Base-by-base conservation (phyloP, 805 yeast species). In the Zygosaccharomyces bisporus region DNA sequence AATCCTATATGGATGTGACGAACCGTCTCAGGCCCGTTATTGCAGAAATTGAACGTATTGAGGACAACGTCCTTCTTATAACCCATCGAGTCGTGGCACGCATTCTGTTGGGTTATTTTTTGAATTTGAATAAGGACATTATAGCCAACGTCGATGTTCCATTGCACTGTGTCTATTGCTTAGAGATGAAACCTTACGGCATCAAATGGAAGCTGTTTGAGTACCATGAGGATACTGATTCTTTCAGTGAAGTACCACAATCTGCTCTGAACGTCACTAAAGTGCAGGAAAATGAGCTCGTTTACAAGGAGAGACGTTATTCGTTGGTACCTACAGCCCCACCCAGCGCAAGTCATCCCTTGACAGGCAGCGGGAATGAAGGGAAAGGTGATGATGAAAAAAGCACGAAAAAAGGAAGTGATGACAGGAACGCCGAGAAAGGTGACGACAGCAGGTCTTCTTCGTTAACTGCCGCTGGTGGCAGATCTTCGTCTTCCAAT, bases 141-240 rank as follows among this genome's bases (percentile, higher is more conserved):
- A 86, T 91, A 47, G 90, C 95, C 0, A 95, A 86, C 55, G 73
- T 91, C 51, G 97, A 91, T 65, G 90, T 91, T 4, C 98, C 98
- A 4, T 70, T 91, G 44, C 97, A 91, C 60, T 86, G 96, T 6
- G 80, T 91, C 7, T 91, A 90, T 61, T 78, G 91, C 46, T 74
- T 91, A 49, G 97, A 91, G 59, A 89, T 91, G 39, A 87, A 86
- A 63, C 97, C 98, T 0, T 91, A 88, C 64, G 98, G 98, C 2
- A 95, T 95, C 2, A 95, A 88, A 49, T 91, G 95, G 88, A 77
- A 84, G 10, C 72, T 90, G 62, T 91, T 83, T 66, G 95, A 89
- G 62, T 91, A 83, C 67, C 84, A 86, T 56, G 96, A 90, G 54
- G 67, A 66, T 2, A 66, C 74, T 32, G 90, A 89, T 61, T 80